Conservation (phyloP, 805 yeast genomes). For the Candida odintsovae region DNA sequence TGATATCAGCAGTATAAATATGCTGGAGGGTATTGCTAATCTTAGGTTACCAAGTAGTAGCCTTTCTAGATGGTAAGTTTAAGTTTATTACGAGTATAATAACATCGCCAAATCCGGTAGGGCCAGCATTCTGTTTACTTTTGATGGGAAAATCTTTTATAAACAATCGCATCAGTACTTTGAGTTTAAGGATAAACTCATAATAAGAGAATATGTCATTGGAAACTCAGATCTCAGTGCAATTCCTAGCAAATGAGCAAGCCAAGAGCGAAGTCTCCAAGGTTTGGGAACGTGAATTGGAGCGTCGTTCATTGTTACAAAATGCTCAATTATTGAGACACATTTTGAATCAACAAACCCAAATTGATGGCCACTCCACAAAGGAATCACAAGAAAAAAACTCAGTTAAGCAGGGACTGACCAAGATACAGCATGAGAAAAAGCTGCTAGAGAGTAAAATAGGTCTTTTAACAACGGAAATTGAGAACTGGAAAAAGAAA, state of each 20-base stretch:
- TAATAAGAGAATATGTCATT: background rate
- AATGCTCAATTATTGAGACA: constrained; percentile 15
- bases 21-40: too few species aligned
- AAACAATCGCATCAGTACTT: too few species aligned
- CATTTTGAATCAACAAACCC: constrained; percentile 15
- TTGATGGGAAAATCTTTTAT: background rate
- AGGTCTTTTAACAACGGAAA: constrained; percentile 12
- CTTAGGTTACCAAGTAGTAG: too few species aligned
- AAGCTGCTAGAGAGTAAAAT: constrained; percentile 18
- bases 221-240: background rate
- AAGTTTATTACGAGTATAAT: too few species aligned
- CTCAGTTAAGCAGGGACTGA: constrained; percentile 16
- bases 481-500: constrained; percentile 23
- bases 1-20: too few species aligned
- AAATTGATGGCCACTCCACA: constrained; percentile 7
- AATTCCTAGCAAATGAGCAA: constrained; percentile 5
- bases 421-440: constrained; percentile 18
- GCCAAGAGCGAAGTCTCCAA: constrained; percentile 4
- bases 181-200: too few species aligned
- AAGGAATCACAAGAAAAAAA: constrained; percentile 12
- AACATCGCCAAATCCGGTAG: background rate
- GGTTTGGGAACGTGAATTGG: constrained; percentile 10
- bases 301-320: constrained; percentile 15
- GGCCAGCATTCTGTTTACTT: constrained; percentile 1
- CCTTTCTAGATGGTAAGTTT: too few species aligned